phyloP scores from a whole-genome alignment of 176 grass and related monocot species.

The Stipa capillata region DNA sequence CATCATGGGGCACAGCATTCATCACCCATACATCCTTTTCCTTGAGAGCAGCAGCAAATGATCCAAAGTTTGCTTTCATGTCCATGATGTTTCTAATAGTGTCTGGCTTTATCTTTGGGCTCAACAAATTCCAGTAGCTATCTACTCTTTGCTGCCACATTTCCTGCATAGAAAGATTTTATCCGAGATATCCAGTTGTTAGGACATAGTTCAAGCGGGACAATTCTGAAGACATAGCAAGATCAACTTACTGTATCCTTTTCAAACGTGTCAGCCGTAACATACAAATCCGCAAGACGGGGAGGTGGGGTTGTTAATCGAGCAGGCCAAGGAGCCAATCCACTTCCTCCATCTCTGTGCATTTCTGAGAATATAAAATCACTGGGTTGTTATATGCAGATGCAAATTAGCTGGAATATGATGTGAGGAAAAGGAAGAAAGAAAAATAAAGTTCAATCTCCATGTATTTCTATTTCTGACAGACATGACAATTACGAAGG shows the following conservation, averaged over 20 bases:
- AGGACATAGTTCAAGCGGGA: not conserved
- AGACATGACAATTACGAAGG: not conserved
- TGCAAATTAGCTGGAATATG: conserved; percentile 4
- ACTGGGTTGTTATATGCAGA: conserved; percentile 10
- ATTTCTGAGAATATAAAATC: conserved; percentile 60
- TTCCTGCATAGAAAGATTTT: conserved; percentile 52
- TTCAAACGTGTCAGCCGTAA: conserved; percentile 74
- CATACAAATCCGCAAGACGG: conserved; percentile 81
- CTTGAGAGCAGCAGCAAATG: conserved; percentile 91
- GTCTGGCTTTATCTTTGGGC: conserved; percentile 61
- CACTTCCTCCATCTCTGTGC: conserved; percentile 80
- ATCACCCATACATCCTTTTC: conserved; percentile 93
- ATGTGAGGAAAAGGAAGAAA: not conserved
- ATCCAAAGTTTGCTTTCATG: conserved; percentile 97
- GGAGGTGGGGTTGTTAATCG: conserved; percentile 77
- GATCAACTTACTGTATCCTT: conserved; percentile 70
- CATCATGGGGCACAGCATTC: conserved; percentile 87
- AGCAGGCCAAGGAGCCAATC: conserved; percentile 90
- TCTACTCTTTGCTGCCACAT: conserved; percentile 88
- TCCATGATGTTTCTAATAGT: conserved; percentile 94
- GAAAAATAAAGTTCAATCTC: not conserved
- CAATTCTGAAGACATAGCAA: conserved; percentile 18
- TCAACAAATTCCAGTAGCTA: conserved; percentile 78
- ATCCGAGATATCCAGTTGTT: conserved; percentile 2
- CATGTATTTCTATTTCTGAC: not conserved